Evolutionary conservation across 441 rosid genomes (phyloP), one percentile per base, ranked within the genome.

Genomic region (Raphanus hybrid): DNA sequence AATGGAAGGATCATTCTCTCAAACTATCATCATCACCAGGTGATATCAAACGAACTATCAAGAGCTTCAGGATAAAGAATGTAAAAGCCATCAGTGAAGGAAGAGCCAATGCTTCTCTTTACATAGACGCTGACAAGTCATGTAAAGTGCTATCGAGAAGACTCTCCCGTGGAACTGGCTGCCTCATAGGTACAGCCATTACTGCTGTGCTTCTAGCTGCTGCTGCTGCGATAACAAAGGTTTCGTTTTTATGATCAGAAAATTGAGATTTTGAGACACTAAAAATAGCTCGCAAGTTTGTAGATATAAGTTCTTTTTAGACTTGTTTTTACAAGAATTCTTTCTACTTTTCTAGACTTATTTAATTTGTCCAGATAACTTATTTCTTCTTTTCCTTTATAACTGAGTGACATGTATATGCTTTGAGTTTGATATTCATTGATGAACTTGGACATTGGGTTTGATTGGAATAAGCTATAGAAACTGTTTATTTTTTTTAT

Each of bases 61-160:
- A 29, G 12, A 6, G 20, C 66, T 62, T 62, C 5, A 32, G 41
- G 66, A 4, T 62, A n/a, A 62, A 62, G 97, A 94, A 94, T 64
- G 96, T 89, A 85, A 82, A 80, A 59, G 92, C 84, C 54, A 69
- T 86, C 76, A 80, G 69, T 12, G 76, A 74, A 3, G 74, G 73
- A 20, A 85, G 67, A 70, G 86, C 83, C 2, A 81, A 89, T 43
- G 79, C 55, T 7, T 74, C 87, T 27, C 81, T 83, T 52, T 66
- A 70, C 79, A 81, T 60, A 75, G 92, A 85, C 15, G 89, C 92
- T 15, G 89, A 92, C 82, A 88, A 86, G 81, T 85, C 82, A 68
- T 89, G 96, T 79, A 92, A 87, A 73, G 74, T 66, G 16, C 90
- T 16, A 73, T 74, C 39, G 8, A 85, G 87, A 16, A 87, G 78